Base-by-base conservation (phyloP, 1,139 yeast genomes). In the Arxiozyma heterogenica region DNA sequence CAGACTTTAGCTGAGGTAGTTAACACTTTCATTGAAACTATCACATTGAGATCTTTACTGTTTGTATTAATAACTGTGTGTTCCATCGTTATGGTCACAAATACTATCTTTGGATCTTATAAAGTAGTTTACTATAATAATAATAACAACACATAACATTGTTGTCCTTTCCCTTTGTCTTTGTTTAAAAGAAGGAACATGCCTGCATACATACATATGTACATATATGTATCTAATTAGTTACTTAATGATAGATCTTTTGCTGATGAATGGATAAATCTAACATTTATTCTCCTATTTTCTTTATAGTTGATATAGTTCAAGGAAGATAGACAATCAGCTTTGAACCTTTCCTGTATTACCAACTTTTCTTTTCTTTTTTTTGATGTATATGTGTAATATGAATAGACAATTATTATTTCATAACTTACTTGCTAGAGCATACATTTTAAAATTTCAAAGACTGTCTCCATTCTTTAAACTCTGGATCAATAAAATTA, bases 1-100 rank as follows among this genome's bases (percentile, higher is more conserved):
- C 81, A 81, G 55, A 81, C 85, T 0, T 61, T 84, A 2, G 90
- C 89, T 0, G 71, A 80, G 54, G 73, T 84, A 12, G 57, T 84
- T n/a, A 83, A 83, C 60, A 76, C 84, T 0, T 74, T 84, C 56
- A 73, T 84, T 21, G 86, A 83, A 58, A 86, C 87, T 0, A 75
- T 86, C 48, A 82, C 86, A 3, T 64, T 76, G 41, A 79, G 83
- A 63, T 80, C 84, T 20, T 74, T 82, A 54, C 41, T 75, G 11
- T 73, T 82, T 27, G 57, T 77, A 12, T 53, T 75, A 11, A 59
- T 71, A 2, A 34, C 69, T 64, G 51, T 66, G 65, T 41, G 60
- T 64, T 55, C 63, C 66, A 25, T 64, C 68, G 47, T 79, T 69
- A 61, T 59, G 20, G 61, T 62, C 20, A 58, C 67, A 2, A 66